Conservation (phyloP, 1,139 yeast species). For the Blastobotrys capitulatus region DNA sequence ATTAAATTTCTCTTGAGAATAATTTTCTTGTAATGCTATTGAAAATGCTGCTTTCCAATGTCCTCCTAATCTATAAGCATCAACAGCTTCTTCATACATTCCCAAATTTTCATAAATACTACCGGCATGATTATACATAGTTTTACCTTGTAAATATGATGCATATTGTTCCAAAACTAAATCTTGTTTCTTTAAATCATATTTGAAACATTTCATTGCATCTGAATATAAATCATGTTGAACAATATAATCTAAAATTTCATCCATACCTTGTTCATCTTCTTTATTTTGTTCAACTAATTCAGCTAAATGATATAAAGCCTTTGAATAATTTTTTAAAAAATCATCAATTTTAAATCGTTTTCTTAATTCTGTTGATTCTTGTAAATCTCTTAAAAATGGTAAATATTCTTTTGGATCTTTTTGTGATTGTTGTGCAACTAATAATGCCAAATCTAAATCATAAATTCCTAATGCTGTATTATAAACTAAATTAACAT, state of each 20-base stretch:
- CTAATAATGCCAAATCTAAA: conserved; percentile 67
- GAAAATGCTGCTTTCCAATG: conserved; percentile 84
- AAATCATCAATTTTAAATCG: conserved; percentile 76
- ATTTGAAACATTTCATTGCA: conserved; percentile 60
- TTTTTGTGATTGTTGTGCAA: conserved; percentile 95
- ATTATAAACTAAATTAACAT: conserved; percentile 74
- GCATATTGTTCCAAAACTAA: conserved; percentile 60
- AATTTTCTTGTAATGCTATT: conserved; percentile 40
- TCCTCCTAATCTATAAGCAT: conserved; percentile 61
- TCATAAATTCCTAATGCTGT: conserved; percentile 81
- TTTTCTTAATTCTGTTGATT: conserved; percentile 59
- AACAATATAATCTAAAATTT: conserved; percentile 63
- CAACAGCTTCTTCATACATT: conserved; percentile 54
- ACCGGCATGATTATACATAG: conserved; percentile 62
- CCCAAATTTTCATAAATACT: conserved; percentile 67
- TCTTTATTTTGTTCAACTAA: conserved; percentile 28
- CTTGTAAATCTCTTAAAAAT: conserved; percentile 74
- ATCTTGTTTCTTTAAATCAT: conserved; percentile 47
- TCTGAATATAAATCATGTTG: conserved; percentile 67
- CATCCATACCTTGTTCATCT: conserved; percentile 43
- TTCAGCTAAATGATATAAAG: conserved; percentile 59
- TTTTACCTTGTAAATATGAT: conserved; percentile 46
- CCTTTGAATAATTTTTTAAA: conserved; percentile 61
- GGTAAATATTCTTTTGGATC: conserved; percentile 98
- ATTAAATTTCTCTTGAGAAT: conserved; percentile 29